Evolutionary conservation across 2,329 filamentous ascomycete genomes (phyloP), one percentile per base, ranked within the genome.

Genomic region (Balansia obtecta): DNA sequence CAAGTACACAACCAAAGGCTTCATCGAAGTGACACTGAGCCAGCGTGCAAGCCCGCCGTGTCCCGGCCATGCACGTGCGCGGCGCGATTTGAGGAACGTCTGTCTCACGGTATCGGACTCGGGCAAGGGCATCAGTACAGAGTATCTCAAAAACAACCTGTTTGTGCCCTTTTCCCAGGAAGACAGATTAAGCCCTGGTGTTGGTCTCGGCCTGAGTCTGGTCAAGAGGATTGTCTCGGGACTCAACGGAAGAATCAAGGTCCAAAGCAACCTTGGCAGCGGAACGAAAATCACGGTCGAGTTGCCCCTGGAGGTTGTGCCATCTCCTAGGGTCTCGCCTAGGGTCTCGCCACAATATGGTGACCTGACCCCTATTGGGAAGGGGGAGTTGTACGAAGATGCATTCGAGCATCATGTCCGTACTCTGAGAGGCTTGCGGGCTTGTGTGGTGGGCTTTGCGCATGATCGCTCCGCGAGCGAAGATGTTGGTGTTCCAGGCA

Each of bases 141-240:
- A 84, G 11, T 87, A 79, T 54, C 64, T 85, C 13, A 69, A 74
- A 16, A 73, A 77, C 7, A 71, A 74, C 15, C 62, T 86, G 0
- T 87, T 82, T 59, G 77, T 74, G 0, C 79, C 82, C 0, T 86
- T 86, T 53, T 64, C 71, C 0, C 83, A 87, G 54, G 83, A 86
- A 57, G 73, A 85, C 45, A 64, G 69, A 0, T 61, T 86, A 1
- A 70, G 75, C 0, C 73, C 76, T 0, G 83, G 83, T 0, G 77
- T 78, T 0, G 83, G 83, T 0, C 67, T 87, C 0, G 83, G 84
- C 0, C 63, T 87, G 32, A 82, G 77, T 40, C 77, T 87, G 9
- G 82, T 86, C 2, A 72, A 75, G 18, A 67, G 71, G 47, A 77
- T 86, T 7, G 74, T 82, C 1, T 70, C 72, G 13, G 72, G 76